Conservation (phyloP, 176 grass and related monocot genomes). For the Oryza glumipatula region DNA sequence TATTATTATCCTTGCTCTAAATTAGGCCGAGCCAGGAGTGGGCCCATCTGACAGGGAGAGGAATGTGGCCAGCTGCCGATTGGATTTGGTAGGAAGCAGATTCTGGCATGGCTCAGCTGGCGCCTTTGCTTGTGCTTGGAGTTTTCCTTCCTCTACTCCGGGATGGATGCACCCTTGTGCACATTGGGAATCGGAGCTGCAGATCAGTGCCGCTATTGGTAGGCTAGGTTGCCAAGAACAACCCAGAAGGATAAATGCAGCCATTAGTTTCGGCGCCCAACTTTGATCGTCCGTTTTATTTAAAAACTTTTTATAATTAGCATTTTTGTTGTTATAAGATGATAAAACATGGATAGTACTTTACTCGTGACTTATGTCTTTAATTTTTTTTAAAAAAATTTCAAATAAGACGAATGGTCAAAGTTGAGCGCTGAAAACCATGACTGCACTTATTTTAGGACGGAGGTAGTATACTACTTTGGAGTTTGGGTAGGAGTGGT, state of each 20-base stretch:
- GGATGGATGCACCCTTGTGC: background rate
- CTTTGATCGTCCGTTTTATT: no score
- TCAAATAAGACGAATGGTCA: no score
- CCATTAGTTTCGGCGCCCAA: no score
- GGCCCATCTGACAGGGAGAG: background rate
- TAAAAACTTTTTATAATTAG: no score
- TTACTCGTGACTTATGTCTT: no score
- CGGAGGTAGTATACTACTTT: background rate
- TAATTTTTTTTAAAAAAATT: no score
- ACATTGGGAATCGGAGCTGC: conserved; percentile 5
- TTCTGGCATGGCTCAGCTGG: background rate
- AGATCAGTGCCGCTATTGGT: no score
- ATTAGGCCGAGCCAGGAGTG: background rate
- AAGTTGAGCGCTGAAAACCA: no score
- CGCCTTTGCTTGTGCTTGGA: background rate
- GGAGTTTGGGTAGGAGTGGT: background rate
- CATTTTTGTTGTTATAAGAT: no score
- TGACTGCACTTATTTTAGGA: no score
- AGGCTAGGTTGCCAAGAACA: background rate
- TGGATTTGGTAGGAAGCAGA: conserved; percentile 13
- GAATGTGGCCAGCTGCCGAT: conserved; percentile 5
- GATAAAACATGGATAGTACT: no score
- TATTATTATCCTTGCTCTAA: background rate
- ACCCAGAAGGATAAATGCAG: background rate
- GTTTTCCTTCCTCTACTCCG: background rate